phyloP scores from a whole-genome alignment of 164 flowering plant species.

The Nymphaea colorata region DNA sequence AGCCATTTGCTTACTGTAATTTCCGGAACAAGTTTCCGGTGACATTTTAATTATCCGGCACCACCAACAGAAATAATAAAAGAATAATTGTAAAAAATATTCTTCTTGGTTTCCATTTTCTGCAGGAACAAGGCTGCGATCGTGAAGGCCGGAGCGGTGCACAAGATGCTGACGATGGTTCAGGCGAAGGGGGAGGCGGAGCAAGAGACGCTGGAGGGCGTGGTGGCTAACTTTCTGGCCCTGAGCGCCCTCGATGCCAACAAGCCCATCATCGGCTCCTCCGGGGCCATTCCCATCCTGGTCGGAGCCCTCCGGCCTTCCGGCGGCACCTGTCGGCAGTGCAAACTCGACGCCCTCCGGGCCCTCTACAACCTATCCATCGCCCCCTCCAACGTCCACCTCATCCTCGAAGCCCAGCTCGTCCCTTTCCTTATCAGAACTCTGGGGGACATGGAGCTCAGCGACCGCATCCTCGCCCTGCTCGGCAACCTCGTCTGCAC shows the following conservation, averaged over 20 bases:
- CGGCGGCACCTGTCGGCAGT: constrained; percentile 25
- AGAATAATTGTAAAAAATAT: too few relatives aligned
- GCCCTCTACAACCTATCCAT: constrained; percentile 86
- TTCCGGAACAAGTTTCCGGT: too few relatives aligned
- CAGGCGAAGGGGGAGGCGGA: constrained; percentile 25
- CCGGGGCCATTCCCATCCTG: constrained; percentile 72
- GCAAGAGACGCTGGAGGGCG: constrained; percentile 44
- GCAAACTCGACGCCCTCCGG: constrained; percentile 61
- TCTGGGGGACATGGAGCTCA: constrained; percentile 73
- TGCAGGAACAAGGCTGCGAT: constrained; percentile 93
- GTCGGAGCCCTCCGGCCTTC: constrained; percentile 28
- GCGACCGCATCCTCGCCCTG: constrained; percentile 60
- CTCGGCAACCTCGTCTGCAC: constrained; percentile 61
- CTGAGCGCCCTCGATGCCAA: constrained; percentile 88
- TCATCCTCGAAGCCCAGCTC: constrained; percentile 45
- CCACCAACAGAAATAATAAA: too few relatives aligned
- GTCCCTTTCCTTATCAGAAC: constrained; percentile 32
- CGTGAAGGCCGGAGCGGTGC: constrained; percentile 86
- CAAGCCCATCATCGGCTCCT: constrained; percentile 72
- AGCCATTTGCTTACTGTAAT: too few relatives aligned
- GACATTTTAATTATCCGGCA: too few relatives aligned
- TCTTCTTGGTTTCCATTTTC: neutral
- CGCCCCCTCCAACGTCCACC: constrained; percentile 36
- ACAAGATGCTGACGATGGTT: constrained; percentile 70
- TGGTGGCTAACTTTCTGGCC: constrained; percentile 84